These are phyloP conservation scores for Xylariaceae sp. DNA, from an alignment of 2,329 filamentous ascomycete genomes.

Conservation along the genomic window DNA sequence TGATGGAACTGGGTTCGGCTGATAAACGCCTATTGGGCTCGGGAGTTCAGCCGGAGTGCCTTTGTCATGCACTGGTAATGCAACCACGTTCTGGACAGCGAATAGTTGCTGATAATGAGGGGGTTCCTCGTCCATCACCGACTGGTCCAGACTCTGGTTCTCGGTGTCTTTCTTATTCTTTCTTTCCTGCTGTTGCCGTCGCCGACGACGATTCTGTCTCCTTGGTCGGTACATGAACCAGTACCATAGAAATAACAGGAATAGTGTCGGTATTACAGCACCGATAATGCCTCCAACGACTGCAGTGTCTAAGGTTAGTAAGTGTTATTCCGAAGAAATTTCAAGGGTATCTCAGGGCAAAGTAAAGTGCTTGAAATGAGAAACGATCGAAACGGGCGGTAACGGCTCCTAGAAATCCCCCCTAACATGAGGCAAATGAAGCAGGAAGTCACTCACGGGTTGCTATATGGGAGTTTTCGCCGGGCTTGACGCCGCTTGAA, in stretches of 20 bases:
- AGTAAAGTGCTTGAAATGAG: neutral
- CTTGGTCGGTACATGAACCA: constrained; percentile 21
- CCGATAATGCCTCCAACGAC: constrained; percentile 23
- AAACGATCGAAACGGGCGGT: no score
- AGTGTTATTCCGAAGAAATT: neutral
- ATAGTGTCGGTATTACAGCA: constrained; percentile 9
- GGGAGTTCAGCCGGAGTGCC: constrained; percentile 15
- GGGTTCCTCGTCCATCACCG: neutral
- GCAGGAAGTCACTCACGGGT: constrained; percentile 10
- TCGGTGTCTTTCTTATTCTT: neutral
- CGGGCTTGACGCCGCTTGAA: neutral
- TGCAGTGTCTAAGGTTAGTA: neutral
- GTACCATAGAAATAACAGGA: constrained; percentile 17
- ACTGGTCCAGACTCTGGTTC: neutral
- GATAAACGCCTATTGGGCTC: constrained; percentile 17
- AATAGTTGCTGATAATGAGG: constrained; percentile 1
- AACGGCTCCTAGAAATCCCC: no score
- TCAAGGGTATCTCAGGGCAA: neutral
- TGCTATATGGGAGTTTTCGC: neutral
- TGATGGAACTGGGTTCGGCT: constrained; percentile 6
- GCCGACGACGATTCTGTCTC: constrained; percentile 4
- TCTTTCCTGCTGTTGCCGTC: neutral
- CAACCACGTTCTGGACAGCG: neutral
- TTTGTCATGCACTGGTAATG: neutral
- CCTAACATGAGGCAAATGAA: no score